Conservation (phyloP, 768 basidiomycete species). For the Coprinopsis marcescibilis region DNA sequence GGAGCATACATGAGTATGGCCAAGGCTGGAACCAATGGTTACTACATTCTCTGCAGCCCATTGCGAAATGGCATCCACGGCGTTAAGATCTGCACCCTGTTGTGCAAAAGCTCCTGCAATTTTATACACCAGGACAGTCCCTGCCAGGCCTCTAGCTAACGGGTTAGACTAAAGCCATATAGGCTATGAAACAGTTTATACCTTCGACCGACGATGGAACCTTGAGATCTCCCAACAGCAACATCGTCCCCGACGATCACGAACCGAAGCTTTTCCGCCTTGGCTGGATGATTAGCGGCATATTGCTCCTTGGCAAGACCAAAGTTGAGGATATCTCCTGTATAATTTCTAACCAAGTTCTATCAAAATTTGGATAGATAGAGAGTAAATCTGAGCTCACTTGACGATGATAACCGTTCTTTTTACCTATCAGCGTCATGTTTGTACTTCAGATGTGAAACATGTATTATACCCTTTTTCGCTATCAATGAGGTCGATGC, state of each 20-base stretch:
- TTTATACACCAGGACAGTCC: conserved; percentile 83
- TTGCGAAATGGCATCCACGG: conserved; percentile 62
- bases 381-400: too few relatives aligned
- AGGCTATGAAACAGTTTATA: conserved; percentile 14
- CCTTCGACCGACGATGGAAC: conserved; percentile 82
- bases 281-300: conserved; percentile 61
- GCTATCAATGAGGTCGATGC: conserved; percentile 70
- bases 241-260: conserved; percentile 89
- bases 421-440: conserved; percentile 2
- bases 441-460: neutral
- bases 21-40: conserved; percentile 82
- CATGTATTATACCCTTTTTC: conserved; percentile 53
- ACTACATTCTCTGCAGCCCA: conserved; percentile 62
- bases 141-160: conserved; percentile 63
- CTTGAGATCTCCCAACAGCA: conserved; percentile 75
- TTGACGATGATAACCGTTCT: conserved; percentile 84
- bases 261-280: conserved; percentile 63
- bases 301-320: conserved; percentile 86
- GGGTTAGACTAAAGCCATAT: neutral
- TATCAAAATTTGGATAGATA: too few relatives aligned
- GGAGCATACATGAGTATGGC: conserved; percentile 74
- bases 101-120: conserved; percentile 80
- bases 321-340: conserved; percentile 88
- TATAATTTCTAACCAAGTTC: conserved; percentile 88
- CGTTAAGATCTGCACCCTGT: conserved; percentile 58